Evolutionary conservation across 257 asterid genomes (phyloP).

Genomic region (Catharanthus roseus): DNA sequence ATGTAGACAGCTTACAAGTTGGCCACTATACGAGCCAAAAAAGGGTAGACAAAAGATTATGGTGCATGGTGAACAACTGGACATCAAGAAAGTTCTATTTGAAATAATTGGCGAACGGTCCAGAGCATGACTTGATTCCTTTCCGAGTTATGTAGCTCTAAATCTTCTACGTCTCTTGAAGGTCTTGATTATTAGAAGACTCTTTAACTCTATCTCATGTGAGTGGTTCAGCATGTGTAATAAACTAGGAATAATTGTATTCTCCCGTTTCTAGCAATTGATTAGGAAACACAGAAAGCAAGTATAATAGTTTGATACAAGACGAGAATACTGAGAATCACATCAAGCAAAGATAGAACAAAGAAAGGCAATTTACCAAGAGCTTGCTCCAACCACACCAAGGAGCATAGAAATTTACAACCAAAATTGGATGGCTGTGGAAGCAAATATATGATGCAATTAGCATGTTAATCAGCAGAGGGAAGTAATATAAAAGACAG

Average conservation of each 20-base stretch:
- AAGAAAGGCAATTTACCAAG: conserved; percentile 47
- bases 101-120: not conserved
- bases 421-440: conserved; percentile 70
- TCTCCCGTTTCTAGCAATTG: not conserved
- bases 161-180: not conserved
- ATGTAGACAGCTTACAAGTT: not conserved
- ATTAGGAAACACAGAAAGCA: not conserved
- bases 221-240: not conserved
- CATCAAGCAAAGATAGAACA: conserved; percentile 15
- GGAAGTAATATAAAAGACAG: conserved; percentile 7
- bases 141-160: not conserved
- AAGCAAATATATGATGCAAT: conserved; percentile 19
- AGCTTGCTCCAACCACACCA: conserved; percentile 96
- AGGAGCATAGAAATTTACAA: conserved; percentile 90
- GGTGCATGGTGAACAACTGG: not conserved
- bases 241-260: not conserved
- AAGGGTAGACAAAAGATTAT: not conserved
- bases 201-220: not conserved
- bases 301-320: not conserved
- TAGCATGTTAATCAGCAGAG: conserved; percentile 9
- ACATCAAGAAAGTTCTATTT: not conserved
- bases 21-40: not conserved
- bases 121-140: not conserved
- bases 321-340: not conserved
- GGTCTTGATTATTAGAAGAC: not conserved